Evolutionary conservation across 257 asterid species (phyloP).

Genomic region (Capsicum pubescens): DNA sequence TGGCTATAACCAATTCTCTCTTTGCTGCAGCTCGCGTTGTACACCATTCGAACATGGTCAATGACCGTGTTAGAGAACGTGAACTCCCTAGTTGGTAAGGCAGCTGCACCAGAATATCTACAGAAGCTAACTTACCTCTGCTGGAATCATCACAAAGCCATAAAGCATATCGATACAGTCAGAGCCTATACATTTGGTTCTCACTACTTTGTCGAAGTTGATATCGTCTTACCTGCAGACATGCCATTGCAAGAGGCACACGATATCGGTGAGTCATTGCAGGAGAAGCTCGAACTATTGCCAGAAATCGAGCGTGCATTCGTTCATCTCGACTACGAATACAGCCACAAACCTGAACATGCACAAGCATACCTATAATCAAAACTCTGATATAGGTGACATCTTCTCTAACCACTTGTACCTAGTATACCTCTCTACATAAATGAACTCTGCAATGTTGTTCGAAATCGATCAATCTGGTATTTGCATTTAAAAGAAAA

Average conservation of each 20-base stretch:
- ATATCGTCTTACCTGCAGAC: constrained; percentile 53
- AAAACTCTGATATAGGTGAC: constrained; percentile 8
- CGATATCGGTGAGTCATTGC: constrained; percentile 62
- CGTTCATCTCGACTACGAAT: constrained; percentile 47
- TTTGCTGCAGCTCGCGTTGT: constrained; percentile 50
- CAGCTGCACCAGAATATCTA: constrained; percentile 59
- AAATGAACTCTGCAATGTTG: not conserved
- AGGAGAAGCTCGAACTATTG: constrained; percentile 53
- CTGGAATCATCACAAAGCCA: constrained; percentile 62
- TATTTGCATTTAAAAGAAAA: not conserved
- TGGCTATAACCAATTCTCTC: not conserved
- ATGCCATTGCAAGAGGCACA: constrained; percentile 62
- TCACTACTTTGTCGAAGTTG: constrained; percentile 61
- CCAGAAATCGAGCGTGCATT: constrained; percentile 49
- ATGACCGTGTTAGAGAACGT: constrained; percentile 60
- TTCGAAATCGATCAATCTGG: not conserved
- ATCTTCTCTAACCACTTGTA: not conserved
- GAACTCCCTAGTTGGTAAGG: constrained; percentile 54
- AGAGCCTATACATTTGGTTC: constrained; percentile 63
- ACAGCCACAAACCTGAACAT: constrained; percentile 45
- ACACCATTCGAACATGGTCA: constrained; percentile 64
- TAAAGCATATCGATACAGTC: constrained; percentile 59
- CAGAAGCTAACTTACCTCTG: constrained; percentile 63
- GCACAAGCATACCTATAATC: constrained; percentile 39
- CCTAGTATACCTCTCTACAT: not conserved